Percentiles rank a stretch among this genome's conserved stretches.
These are phyloP conservation scores for Metschnikowia picachoensis DNA, from an alignment of 805 yeast species.

Conservation along the genomic window DNA sequence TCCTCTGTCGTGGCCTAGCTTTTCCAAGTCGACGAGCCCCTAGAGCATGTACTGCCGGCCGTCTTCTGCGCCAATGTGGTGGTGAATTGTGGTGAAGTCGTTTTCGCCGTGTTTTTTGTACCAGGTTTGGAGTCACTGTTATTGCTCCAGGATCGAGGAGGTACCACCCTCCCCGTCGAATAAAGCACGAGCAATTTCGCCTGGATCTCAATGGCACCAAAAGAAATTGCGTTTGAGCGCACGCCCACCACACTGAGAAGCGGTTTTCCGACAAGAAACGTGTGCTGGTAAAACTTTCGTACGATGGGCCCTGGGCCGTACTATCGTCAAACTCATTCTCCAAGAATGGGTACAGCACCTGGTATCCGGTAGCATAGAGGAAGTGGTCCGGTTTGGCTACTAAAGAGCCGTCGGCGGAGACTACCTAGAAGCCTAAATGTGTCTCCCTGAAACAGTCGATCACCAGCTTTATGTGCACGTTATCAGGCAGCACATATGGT, in stretches of 20 bases:
- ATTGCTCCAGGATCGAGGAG: slow-evolving; percentile 51
- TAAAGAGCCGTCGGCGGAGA: slow-evolving; percentile 46
- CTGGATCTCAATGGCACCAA: slow-evolving; percentile 58
- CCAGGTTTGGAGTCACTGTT: slow-evolving; percentile 36
- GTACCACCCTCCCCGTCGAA: slow-evolving; percentile 48
- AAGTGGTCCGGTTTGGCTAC: slow-evolving; percentile 50
- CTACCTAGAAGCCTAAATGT: slow-evolving; percentile 29
- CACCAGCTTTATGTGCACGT: slow-evolving; percentile 23
- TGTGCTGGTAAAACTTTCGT: slow-evolving; percentile 54
- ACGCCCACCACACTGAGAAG: slow-evolving; percentile 60
- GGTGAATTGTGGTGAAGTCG: slow-evolving; percentile 48
- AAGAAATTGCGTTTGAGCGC: slow-evolving; percentile 60
- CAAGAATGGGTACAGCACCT: slow-evolving; percentile 62
- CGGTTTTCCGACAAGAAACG: slow-evolving; percentile 56
- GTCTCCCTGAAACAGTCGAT: slow-evolving; percentile 21
- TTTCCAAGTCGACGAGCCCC: slow-evolving; percentile 22
- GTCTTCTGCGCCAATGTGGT: slow-evolving; percentile 35
- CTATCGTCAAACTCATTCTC: slow-evolving; percentile 40
- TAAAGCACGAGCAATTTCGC: slow-evolving; percentile 63
- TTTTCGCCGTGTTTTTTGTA: slow-evolving; percentile 38
- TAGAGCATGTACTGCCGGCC: slow-evolving; percentile 26
- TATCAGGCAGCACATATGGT: slow-evolving; percentile 12
- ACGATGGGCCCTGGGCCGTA: slow-evolving; percentile 34
- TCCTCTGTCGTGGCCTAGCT: slow-evolving; percentile 5
- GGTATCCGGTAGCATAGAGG: slow-evolving; percentile 74